Evolutionary conservation across 2,329 filamentous ascomycete genomes (phyloP).

Genomic region (Curvularia lunata): DNA sequence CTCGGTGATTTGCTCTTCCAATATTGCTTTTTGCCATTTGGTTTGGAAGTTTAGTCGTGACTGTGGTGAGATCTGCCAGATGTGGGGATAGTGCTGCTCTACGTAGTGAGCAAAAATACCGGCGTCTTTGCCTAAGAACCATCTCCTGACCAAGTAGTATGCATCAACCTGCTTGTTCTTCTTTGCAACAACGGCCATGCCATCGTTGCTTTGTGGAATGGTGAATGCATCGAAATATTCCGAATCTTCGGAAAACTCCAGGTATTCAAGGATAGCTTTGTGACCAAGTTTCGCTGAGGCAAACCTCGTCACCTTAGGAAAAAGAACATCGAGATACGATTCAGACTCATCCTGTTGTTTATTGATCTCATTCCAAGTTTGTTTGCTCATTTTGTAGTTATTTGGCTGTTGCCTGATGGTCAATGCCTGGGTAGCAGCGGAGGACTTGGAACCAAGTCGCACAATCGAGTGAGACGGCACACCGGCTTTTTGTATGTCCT

Average conservation of each 20-base stretch:
- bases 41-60: conserved; percentile 46
- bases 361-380: conserved; percentile 54
- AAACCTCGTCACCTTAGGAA: conserved; percentile 21
- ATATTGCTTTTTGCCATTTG: conserved; percentile 40
- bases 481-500: conserved; percentile 67
- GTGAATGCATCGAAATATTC: conserved; percentile 64
- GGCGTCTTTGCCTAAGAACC: conserved; percentile 57
- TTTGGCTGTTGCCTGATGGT: conserved; percentile 54
- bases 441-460: conserved; percentile 68
- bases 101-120: conserved; percentile 52
- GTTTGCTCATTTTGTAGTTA: conserved; percentile 40
- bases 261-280: conserved; percentile 50
- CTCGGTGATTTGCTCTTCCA: conserved; percentile 58
- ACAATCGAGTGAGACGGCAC: conserved; percentile 61
- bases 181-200: conserved; percentile 56
- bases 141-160: conserved; percentile 62
- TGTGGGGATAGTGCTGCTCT: conserved; percentile 24
- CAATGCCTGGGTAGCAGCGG: conserved; percentile 56
- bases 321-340: conserved; percentile 35
- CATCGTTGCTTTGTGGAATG: conserved; percentile 55
- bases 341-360: conserved; percentile 48
- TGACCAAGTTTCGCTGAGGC: conserved; percentile 6
- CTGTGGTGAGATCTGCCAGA: conserved; percentile 62
- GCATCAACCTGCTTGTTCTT: conserved; percentile 54
- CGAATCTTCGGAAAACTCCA: conserved; percentile 62